Evolutionary conservation across 345 rosid genomes (phyloP), one percentile per base, ranked within the genome.

Genomic region (Populus davidiana): DNA sequence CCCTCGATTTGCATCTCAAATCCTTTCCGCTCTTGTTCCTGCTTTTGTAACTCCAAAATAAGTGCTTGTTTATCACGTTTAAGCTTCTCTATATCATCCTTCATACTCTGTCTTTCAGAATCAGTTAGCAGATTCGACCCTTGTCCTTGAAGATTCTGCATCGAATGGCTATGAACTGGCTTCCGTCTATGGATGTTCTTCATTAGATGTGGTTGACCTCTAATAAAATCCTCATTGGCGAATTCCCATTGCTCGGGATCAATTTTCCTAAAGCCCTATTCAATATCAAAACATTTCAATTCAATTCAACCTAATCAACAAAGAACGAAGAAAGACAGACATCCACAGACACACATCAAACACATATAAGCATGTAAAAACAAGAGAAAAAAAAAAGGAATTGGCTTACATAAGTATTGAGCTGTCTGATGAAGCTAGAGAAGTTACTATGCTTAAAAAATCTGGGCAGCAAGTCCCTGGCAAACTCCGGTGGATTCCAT

Each of bases 231-330:
- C 3, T 96, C 97, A 61, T 96, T 96, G 0, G 91, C 90, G 75
- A 94, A 96, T 79, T 96, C 99, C 99, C 98, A 94, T 82, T 86
- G 91, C 70, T 94, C 98, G 0, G 97, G 92, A 81, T 94, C 97
- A 49, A 78, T 38, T 82, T 96, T 94, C 78, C 90, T 87, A 79
- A 96, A 96, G 31, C 98, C 98, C 99, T 96, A 84, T 52, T 44
- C 35, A 79, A 82, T 31, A 47, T 43, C 56, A 71, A 72, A 59
- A 39, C 25, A 82, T 14, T 29, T 70, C 38, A 80, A 69, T 36
- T 67, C 47, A 43, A 43, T 43, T 33, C 79, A 75, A 75, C 72
- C 77, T 11, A 70, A 41, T 1, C 10, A 29, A 17, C 4, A 11
- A 50, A 11, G 50, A 50, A 54, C 14, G 6, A 56, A 0, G 72